Conservation (phyloP, 352 stramenopile genomes). For the Labyrinthula sp. region DNA sequence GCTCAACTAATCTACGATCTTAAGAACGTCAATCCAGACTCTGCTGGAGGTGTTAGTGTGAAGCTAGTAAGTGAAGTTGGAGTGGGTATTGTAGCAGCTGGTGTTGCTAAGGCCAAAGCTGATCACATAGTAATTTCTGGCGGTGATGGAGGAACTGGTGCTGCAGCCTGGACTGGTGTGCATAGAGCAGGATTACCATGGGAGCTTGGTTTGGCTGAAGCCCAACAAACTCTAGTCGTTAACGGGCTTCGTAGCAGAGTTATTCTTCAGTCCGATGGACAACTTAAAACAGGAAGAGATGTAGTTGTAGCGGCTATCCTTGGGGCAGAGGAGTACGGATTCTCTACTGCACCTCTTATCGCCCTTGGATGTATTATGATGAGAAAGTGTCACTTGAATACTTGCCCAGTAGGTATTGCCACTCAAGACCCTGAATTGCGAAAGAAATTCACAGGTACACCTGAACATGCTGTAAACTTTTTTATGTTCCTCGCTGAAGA, state of each 20-base stretch:
- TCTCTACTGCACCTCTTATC: conserved; percentile 75
- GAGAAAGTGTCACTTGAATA: conserved; percentile 88
- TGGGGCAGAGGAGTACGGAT: conserved; percentile 83
- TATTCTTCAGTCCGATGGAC: conserved; percentile 74
- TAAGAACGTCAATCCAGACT: conserved; percentile 76
- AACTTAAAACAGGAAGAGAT: conserved; percentile 74
- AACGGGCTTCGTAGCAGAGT: conserved; percentile 68
- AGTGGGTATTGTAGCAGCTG: conserved; percentile 75
- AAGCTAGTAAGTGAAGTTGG: conserved; percentile 87
- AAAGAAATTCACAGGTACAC: conserved; percentile 78
- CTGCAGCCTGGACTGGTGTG: conserved; percentile 74
- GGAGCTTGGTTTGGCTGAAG: conserved; percentile 82
- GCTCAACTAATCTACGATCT: conserved; percentile 90
- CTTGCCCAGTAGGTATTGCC: conserved; percentile 86
- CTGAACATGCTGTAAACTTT: conserved; percentile 88
- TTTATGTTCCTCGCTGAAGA: conserved; percentile 86
- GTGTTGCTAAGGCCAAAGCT: conserved; percentile 58
- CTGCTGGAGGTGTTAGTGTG: conserved; percentile 60
- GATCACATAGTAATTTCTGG: conserved; percentile 84
- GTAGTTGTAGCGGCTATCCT: conserved; percentile 74
- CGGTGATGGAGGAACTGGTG: conserved; percentile 78
- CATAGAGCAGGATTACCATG: conserved; percentile 75
- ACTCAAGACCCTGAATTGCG: conserved; percentile 82
- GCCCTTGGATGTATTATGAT: conserved; percentile 92
- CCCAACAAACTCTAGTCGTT: conserved; percentile 80